Evolutionary conservation across 2,329 filamentous ascomycete genomes (phyloP).

Genomic region (Ophiocordyceps australis): DNA sequence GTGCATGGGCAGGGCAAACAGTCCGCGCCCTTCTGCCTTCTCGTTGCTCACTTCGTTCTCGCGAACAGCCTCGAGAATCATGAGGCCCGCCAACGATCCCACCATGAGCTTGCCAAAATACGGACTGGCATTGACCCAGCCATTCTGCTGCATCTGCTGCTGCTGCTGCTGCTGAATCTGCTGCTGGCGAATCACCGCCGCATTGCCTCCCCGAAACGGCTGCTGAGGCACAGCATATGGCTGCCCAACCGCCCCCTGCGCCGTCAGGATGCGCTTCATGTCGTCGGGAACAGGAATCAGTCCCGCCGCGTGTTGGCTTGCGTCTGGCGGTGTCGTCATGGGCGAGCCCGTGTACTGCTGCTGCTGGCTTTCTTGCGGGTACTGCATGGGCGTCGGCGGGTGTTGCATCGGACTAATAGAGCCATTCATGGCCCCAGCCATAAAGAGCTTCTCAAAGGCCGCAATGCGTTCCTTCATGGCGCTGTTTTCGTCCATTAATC

Average conservation of each 20-base stretch:
- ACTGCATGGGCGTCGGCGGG: constrained; percentile 33
- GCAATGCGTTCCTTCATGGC: constrained; percentile 63
- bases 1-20: constrained; percentile 45
- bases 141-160: constrained; percentile 26
- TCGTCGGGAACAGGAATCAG: constrained; percentile 50
- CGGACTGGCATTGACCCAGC: constrained; percentile 34
- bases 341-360: constrained; percentile 23
- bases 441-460: constrained; percentile 63
- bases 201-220: constrained; percentile 23
- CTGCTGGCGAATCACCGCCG: constrained; percentile 32
- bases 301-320: constrained; percentile 26
- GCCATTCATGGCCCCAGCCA: constrained; percentile 52
- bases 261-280: constrained; percentile 43
- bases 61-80: constrained; percentile 70
- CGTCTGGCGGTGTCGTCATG: constrained; percentile 19
- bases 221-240: constrained; percentile 32
- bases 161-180: constrained; percentile 34
- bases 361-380: constrained; percentile 21
- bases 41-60: constrained; percentile 48
- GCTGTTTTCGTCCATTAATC: constrained; percentile 64
- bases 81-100: constrained; percentile 76
- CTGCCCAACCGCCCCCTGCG: constrained; percentile 33
- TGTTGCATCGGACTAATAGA: constrained; percentile 35
- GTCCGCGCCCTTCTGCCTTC: constrained; percentile 43
- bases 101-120: constrained; percentile 73